phyloP scores from a whole-genome alignment of 1,284 basidiomycete species.

The Ceratobasidium sp. region DNA sequence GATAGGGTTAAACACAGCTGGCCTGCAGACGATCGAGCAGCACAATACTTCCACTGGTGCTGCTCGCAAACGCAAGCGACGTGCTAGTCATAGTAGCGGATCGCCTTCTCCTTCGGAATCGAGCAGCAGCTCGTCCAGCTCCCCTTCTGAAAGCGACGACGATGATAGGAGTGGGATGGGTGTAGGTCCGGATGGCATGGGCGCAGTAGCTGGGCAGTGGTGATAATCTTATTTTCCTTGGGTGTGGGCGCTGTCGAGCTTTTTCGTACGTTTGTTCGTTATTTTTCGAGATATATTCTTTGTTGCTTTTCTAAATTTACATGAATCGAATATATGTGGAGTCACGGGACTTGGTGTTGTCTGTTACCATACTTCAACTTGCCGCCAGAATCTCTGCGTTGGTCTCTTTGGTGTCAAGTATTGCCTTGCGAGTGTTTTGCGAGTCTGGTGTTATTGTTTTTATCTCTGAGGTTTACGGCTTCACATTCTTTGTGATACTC shows the following conservation, averaged over 20 bases:
- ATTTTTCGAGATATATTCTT: background rate
- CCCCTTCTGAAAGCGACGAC: conserved; percentile 38
- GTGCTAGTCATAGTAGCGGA: conserved; percentile 28
- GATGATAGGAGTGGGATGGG: conserved; percentile 36
- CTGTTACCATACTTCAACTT: no score
- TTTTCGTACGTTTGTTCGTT: conserved; percentile 14
- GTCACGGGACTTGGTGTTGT: no score
- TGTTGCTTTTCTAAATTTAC: background rate
- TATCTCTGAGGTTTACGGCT: no score
- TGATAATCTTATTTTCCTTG: conserved; percentile 34
- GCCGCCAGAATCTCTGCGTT: no score
- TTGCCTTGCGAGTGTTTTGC: no score
- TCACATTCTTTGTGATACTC: no score
- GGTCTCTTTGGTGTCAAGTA: no score
- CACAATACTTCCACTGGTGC: background rate
- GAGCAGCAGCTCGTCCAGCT: conserved; percentile 39
- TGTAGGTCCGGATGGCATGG: conserved; percentile 14
- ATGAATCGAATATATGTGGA: background rate
- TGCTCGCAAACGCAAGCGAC: conserved; percentile 30
- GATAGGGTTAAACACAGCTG: conserved; percentile 15
- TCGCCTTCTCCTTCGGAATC: conserved; percentile 37
- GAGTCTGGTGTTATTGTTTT: no score
- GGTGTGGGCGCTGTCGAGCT: background rate
- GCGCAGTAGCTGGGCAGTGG: conserved; percentile 14
- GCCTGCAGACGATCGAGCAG: conserved; percentile 30